phyloP scores from a whole-genome alignment of 768 basidiomycete genomes.

The Termitomyces titanicus region DNA sequence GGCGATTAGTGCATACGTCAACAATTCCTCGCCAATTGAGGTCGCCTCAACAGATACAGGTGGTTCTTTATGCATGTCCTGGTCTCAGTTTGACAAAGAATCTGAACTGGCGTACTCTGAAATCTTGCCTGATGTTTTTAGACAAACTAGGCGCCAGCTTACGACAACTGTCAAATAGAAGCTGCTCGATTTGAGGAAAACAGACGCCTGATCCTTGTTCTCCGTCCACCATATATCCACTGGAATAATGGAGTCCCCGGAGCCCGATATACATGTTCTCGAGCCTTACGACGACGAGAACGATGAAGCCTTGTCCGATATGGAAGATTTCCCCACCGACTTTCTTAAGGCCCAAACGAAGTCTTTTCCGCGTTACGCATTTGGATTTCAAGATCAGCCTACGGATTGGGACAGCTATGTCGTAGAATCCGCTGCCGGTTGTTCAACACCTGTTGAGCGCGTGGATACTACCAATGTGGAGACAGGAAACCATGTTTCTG shows the following conservation, averaged over 20 bases:
- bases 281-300: not conserved
- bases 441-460: not conserved
- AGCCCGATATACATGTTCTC: not conserved
- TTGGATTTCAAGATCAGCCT: not conserved
- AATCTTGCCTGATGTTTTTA: too few species aligned
- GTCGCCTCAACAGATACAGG: not conserved
- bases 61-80: not conserved
- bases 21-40: not conserved
- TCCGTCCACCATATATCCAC: not conserved
- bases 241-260: not conserved
- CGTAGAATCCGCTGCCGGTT: slow-evolving; percentile 1
- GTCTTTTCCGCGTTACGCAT: not conserved
- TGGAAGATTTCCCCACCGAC: not conserved
- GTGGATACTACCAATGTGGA: not conserved
- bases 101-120: not conserved
- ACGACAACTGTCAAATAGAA: not conserved
- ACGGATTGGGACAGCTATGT: slow-evolving; percentile 8
- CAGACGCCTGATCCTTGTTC: not conserved
- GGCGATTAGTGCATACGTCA: too few species aligned
- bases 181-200: not conserved
- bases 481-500: slow-evolving; percentile 4
- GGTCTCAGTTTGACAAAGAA: not conserved
- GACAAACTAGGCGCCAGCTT: not conserved
- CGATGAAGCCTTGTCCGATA: not conserved
- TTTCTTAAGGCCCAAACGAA: slow-evolving; percentile 3